Conservation (phyloP, 2,329 filamentous ascomycete genomes). For the Stagonosporopsis cucurbitacearum region DNA sequence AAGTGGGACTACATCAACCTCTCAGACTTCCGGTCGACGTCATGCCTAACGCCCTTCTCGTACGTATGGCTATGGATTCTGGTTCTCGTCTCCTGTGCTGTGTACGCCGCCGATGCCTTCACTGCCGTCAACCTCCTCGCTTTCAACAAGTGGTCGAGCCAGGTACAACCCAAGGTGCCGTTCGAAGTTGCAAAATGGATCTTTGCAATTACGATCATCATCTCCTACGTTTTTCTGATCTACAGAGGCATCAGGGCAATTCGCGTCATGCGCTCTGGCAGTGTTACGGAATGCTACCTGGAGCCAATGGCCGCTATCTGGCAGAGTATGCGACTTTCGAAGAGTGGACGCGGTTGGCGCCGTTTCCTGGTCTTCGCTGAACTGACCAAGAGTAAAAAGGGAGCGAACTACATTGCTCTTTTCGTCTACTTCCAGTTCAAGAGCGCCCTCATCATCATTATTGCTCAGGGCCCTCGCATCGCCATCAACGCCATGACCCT, state of each 20-base stretch:
- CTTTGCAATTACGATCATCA: constrained; percentile 88
- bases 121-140: constrained; percentile 89
- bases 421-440: constrained; percentile 88
- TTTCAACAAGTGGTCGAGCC: constrained; percentile 87
- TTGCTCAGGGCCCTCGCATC: constrained; percentile 92
- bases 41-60: constrained; percentile 77
- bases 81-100: constrained; percentile 77
- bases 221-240: constrained; percentile 81
- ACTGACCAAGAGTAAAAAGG: constrained; percentile 89
- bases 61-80: constrained; percentile 87
- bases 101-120: constrained; percentile 90
- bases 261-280: constrained; percentile 81
- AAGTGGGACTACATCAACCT: constrained; percentile 88
- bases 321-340: constrained; percentile 78
- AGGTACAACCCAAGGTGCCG: constrained; percentile 78
- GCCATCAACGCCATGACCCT: constrained; percentile 89
- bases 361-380: constrained; percentile 92
- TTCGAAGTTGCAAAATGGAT: constrained; percentile 90
- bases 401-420: constrained; percentile 85
- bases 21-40: constrained; percentile 81
- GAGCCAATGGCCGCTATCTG: constrained; percentile 85
- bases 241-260: constrained; percentile 82
- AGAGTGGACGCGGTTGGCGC: constrained; percentile 76
- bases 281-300: constrained; percentile 89
- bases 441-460: constrained; percentile 81